phyloP scores from a whole-genome alignment of 495 filamentous ascomycete species.

The Pyronema omphalodes region DNA sequence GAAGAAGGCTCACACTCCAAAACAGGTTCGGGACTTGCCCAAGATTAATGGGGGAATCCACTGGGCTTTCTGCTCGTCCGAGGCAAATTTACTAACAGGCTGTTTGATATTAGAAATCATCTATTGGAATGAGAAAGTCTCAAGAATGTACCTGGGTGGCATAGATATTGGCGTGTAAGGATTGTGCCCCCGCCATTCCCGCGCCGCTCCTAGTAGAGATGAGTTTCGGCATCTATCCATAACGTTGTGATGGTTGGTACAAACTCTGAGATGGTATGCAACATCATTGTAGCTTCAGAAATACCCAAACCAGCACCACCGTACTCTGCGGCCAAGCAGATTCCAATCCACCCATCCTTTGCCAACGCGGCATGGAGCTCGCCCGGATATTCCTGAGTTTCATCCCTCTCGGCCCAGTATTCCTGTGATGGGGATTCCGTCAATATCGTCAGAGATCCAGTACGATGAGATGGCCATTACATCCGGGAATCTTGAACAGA shows the following conservation, averaged over 20 bases:
- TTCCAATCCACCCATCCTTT: slow-evolving; percentile 69
- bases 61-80: slow-evolving; percentile 35
- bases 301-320: slow-evolving; percentile 62
- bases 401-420: slow-evolving; percentile 56
- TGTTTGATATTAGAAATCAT: slow-evolving; percentile 24
- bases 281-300: slow-evolving; percentile 68
- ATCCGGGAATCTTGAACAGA: slow-evolving; percentile 45
- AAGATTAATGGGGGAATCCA: slow-evolving; percentile 52
- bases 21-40: slow-evolving; percentile 50
- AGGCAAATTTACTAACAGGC: slow-evolving; percentile 53
- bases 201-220: slow-evolving; percentile 36
- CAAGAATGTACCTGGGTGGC: slow-evolving; percentile 2
- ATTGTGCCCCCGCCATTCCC: slow-evolving; percentile 59
- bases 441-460: not conserved
- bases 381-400: slow-evolving; percentile 47
- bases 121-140: not conserved
- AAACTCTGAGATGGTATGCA: slow-evolving; percentile 45
- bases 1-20: slow-evolving; percentile 35
- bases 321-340: slow-evolving; percentile 51
- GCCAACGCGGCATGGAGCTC: slow-evolving; percentile 58
- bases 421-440: slow-evolving; percentile 20
- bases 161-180: slow-evolving; percentile 45
- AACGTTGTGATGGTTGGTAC: not conserved
- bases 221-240: not conserved
- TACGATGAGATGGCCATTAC: slow-evolving; percentile 4